Conservation (phyloP, 2,329 filamentous ascomycete species). For the Epichloe uncinata region DNA sequence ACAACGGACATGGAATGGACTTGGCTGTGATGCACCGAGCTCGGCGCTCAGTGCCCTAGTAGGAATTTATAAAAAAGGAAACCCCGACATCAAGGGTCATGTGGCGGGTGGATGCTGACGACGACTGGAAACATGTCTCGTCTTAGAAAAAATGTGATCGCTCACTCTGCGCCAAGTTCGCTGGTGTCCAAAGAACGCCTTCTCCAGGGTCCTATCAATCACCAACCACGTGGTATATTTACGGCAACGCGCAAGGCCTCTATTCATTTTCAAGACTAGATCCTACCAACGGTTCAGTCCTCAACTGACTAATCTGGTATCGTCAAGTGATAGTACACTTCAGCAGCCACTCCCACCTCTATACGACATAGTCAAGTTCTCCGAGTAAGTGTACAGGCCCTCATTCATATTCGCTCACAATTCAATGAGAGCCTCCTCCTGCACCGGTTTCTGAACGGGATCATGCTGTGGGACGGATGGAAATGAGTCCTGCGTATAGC, state of each 20-base stretch:
- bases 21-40: neutral
- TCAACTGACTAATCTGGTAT: neutral
- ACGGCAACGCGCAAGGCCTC: neutral
- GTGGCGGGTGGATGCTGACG: neutral
- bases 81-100: neutral
- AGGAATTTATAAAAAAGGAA: neutral
- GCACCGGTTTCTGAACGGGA: conserved; percentile 31
- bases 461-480: conserved; percentile 43
- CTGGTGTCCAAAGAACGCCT: neutral
- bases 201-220: too few relatives aligned
- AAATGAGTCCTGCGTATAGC: conserved; percentile 48
- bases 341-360: neutral
- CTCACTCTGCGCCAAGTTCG: neutral
- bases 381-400: neutral
- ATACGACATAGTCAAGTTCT: neutral
- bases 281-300: too few relatives aligned
- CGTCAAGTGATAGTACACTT: neutral
- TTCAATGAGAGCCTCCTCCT: conserved; percentile 73
- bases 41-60: neutral
- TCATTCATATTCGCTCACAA: conserved; percentile 30
- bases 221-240: too few relatives aligned
- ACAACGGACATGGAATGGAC: neutral
- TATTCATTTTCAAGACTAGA: neutral
- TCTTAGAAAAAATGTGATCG: neutral
- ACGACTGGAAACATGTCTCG: neutral